These are phyloP conservation scores for Tetrahymena thermophila DNA, from an alignment of 73 alveolate genomes.

Conservation along the genomic window DNA sequence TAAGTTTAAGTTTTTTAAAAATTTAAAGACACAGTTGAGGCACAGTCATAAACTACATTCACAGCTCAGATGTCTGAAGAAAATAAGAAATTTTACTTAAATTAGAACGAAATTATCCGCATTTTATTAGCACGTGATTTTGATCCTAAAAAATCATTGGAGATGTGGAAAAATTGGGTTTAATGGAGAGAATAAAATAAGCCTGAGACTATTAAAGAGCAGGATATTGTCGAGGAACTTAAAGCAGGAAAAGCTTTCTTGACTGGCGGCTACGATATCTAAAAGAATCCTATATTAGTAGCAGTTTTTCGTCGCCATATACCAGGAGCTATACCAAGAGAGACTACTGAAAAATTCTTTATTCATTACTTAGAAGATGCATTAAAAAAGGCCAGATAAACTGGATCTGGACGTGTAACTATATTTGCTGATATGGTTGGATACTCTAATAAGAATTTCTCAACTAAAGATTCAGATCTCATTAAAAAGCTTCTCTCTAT, in stretches of 20 bases:
- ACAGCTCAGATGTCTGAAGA: not conserved
- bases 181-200: not conserved
- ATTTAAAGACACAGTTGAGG: not conserved
- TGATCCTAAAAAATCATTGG: not conserved
- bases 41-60: not conserved
- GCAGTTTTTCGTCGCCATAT: not conserved
- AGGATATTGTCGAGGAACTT: not conserved
- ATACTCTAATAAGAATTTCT: not conserved
- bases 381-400: not conserved
- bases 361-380: not conserved
- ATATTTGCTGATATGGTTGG: not conserved
- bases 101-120: not conserved
- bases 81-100: not conserved
- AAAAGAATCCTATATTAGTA: not conserved
- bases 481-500: not conserved
- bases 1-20: not conserved
- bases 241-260: not conserved
- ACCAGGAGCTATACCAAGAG: not conserved
- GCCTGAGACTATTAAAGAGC: not conserved
- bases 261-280: not conserved
- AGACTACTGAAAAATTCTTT: not conserved
- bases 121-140: not conserved
- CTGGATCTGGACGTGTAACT: not conserved
- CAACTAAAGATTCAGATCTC: not conserved
- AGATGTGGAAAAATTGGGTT: not conserved